Base-by-base conservation (phyloP, 108 stramenopile species). In the Bacterosira constricta region DNA sequence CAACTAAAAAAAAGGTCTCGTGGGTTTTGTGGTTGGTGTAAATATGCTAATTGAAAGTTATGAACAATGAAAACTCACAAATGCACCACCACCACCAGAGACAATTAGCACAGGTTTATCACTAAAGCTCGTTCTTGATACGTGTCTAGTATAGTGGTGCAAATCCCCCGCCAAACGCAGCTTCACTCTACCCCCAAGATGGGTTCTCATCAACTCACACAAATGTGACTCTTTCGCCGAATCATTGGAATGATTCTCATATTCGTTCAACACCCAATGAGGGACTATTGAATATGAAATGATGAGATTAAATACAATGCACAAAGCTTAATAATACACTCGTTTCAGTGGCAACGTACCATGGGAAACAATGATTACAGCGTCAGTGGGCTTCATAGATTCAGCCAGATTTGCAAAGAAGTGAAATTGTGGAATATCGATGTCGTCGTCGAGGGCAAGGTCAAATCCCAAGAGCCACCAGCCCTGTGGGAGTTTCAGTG, bases 401-500 rank as follows among this genome's bases (percentile, higher is more conserved):
- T 65, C 47, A 12, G 80, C 80, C 4, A 82, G 21, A 41, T 82
- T 44, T 6, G 83, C 87, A 70, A 88, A 88, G 73, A 84, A 88
- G 11, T 72, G 66, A 73, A 84, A 88, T 60, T 88, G 87, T 41
- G 82, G 77, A 15, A 84, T 73, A 66, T 88, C 78, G 45, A 88
- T 88, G 46, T 88, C 87, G 37, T 81, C 63, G 27, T 81, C 76
- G 6, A 88, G 63, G n/a, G 77, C 83, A 52, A 81, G 61, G 52
- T 88, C 87, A 49, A 83, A 55, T 1, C 71, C 87, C 15, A 88
- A 52, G 1, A 86, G 4, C 85, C 85, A 86, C 87, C 87, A 88
- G 13, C 81, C 83, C 21, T 47, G 55, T 5, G 84, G 80, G 2
- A 88, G 85, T 30, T 66, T 38, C 6, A 86, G 42, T n/a, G 85